These are phyloP conservation scores for Polytolypa hystricis DNA, from an alignment of 2,329 filamentous ascomycete species.

Conservation along the genomic window DNA sequence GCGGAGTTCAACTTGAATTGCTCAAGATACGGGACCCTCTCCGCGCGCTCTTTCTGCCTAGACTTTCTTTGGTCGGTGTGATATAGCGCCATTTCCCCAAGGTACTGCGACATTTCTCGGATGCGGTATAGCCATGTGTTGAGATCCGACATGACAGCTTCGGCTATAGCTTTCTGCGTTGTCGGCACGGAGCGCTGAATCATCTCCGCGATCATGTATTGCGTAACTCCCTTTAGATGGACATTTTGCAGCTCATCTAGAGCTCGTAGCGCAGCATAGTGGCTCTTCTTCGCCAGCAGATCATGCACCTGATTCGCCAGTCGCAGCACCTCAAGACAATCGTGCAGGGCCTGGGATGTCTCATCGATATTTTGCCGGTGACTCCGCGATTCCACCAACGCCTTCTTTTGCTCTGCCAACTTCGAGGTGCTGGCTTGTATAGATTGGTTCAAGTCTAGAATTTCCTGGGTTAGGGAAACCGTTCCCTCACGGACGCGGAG, in stretches of 20 bases:
- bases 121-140: conserved; percentile 96
- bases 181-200: conserved; percentile 93
- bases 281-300: conserved; percentile 80
- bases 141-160: conserved; percentile 91
- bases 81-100: conserved; percentile 93
- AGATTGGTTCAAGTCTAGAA: conserved; percentile 82
- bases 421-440: conserved; percentile 93
- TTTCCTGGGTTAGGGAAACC: conserved; percentile 77
- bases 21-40: conserved; percentile 61
- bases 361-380: conserved; percentile 95
- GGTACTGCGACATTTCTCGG: conserved; percentile 86
- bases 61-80: conserved; percentile 80
- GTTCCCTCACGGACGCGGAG: conserved; percentile 85
- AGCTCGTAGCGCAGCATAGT: conserved; percentile 87
- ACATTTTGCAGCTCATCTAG: conserved; percentile 95
- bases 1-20: conserved; percentile 91
- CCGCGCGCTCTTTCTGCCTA: conserved; percentile 70
- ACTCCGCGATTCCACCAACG: conserved; percentile 79
- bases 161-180: conserved; percentile 84
- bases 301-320: conserved; percentile 93
- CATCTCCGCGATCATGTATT: conserved; percentile 88
- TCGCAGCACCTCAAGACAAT: conserved; percentile 82
- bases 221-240: conserved; percentile 83
- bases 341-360: conserved; percentile 73
- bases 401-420: conserved; percentile 86